Base-by-base conservation (phyloP, 129 eudicot genomes). In the Kitagawia praeruptora region DNA sequence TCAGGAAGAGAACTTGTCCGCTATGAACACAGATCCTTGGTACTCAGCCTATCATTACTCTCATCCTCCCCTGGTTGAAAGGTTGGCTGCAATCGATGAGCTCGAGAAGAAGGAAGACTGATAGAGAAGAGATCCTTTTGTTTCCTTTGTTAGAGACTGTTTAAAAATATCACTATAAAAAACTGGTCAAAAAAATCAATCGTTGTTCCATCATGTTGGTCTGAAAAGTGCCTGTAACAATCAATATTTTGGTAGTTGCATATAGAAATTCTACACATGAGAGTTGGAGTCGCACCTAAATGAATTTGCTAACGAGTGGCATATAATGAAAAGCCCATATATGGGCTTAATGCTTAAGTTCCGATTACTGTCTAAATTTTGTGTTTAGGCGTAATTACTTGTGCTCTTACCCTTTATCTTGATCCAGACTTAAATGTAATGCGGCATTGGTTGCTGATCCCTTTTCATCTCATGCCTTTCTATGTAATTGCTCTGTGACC, bases 11-110 rank as follows among this genome's bases (percentile, higher is more conserved):
- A 95, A 95, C 47, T 83, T 95, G 82, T 92, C 97, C 25, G 91
- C 95, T 19, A 92, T 95, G 97, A 95, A 95, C 81, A 92, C 99
- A 3, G 99, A 95, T 85, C 97, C 97, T 39, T 95, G 97, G 99
- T 95, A 92, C 83, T 95, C 99, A 1, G 93, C 97, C 10, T 95
- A 95, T 75, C 97, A 95, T 81, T 95, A 90, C 80, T 95, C 99
- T 58, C 99, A 95, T 81, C 99, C 99, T 53, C 97, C 99, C 8
- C 86, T 95, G 38, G 99, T 92, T 76, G 99, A 95, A 85, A 95
- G 99, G 84, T 84, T 95, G 89, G 88, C 93, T 28, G 97, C 99
- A 21, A 80, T 95, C 15, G 99, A 92, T 78, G 89, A 85, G 78
- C 82, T 85, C 8, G 93, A 85, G 42, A 94, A 94, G 82, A 94